These are phyloP conservation scores for Senecio squalidus DNA, from an alignment of 140 eudicot genomes.

Conservation along the genomic window DNA sequence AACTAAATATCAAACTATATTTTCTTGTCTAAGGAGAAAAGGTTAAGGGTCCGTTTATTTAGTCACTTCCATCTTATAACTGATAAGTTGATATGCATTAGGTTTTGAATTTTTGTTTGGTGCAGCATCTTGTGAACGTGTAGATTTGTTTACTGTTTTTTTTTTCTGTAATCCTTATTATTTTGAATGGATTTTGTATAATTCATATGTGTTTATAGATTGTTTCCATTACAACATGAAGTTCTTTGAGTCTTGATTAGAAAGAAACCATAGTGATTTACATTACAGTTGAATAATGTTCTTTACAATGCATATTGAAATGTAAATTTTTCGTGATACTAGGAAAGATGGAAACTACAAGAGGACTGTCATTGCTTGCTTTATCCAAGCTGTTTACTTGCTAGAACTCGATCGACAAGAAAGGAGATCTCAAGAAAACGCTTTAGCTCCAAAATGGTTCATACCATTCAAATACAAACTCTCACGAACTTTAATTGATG, in stretches of 20 bases:
- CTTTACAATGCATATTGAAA: background rate
- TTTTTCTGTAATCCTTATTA: background rate
- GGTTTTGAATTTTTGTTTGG: background rate
- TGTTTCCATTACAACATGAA: background rate
- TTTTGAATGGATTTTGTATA: background rate
- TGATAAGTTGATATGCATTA: no score
- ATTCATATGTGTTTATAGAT: background rate
- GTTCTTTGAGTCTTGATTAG: background rate
- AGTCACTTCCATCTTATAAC: background rate
- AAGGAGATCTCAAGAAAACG: constrained; percentile 56
- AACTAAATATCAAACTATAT: background rate
- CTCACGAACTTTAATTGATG: constrained; percentile 56
- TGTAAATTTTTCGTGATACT: constrained; percentile 7
- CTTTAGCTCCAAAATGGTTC: constrained; percentile 96
- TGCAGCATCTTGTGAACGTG: background rate
- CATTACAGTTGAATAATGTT: background rate
- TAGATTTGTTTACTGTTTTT: background rate
- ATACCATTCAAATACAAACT: constrained; percentile 90
- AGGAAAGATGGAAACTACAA: constrained; percentile 92
- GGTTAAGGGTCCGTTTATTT: background rate
- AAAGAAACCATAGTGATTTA: background rate
- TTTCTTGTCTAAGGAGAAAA: background rate
- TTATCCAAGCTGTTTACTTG: constrained; percentile 90
- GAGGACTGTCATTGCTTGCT: constrained; percentile 88
- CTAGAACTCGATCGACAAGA: constrained; percentile 96